These are phyloP conservation scores for Gentiana dahurica DNA, from an alignment of 257 asterid genomes.

Conservation along the genomic window DNA sequence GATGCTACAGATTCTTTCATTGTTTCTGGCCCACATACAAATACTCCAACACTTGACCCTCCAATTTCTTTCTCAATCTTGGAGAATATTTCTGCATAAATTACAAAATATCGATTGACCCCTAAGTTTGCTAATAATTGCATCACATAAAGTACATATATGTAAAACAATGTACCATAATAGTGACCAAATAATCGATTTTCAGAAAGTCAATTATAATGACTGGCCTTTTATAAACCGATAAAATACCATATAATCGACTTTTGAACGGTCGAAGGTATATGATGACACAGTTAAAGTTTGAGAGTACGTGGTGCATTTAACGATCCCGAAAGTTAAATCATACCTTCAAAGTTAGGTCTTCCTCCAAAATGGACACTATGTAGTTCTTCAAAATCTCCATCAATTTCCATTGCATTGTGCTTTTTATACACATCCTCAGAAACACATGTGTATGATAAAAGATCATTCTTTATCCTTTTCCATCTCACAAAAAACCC, in stretches of 20 bases:
- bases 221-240: too few relatives aligned
- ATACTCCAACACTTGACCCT: slow-evolving; percentile 54
- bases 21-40: slow-evolving; percentile 75
- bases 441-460: slow-evolving; percentile 23
- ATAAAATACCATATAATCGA: too few relatives aligned
- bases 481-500: slow-evolving; percentile 39
- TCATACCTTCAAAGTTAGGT: slow-evolving; percentile 68
- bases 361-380: slow-evolving; percentile 57
- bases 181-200: too few relatives aligned
- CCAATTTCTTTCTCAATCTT: slow-evolving; percentile 31
- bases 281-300: too few relatives aligned
- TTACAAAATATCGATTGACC: slow-evolving; percentile 10
- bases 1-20: slow-evolving; percentile 59
- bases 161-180: too few relatives aligned
- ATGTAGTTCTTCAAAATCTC: slow-evolving; percentile 37
- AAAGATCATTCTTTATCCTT: slow-evolving; percentile 26
- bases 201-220: too few relatives aligned
- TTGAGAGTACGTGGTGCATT: too few relatives aligned
- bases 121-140: background rate
- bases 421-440: slow-evolving; percentile 15
- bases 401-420: slow-evolving; percentile 21
- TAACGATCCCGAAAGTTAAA: too few relatives aligned
- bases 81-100: slow-evolving; percentile 39
- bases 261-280: too few relatives aligned
- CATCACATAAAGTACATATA: too few relatives aligned